phyloP scores from a whole-genome alignment of 1,284 basidiomycete genomes.

The Tilletia caries region DNA sequence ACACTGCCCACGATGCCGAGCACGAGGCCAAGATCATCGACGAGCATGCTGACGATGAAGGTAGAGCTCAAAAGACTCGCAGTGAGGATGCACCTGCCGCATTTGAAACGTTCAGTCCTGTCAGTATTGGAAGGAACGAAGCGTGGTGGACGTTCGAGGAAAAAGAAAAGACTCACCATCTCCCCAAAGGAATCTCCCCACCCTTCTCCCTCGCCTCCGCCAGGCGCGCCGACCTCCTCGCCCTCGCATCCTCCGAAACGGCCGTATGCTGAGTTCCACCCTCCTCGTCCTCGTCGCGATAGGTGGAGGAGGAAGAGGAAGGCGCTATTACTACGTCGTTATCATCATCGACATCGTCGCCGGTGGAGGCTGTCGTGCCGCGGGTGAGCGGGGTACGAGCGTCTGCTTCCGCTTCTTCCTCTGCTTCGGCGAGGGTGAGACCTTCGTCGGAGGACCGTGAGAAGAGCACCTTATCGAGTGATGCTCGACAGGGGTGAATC shows the following conservation, averaged over 20 bases:
- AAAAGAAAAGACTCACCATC: slow-evolving; percentile 11
- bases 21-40: slow-evolving; percentile 50
- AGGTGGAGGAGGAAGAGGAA: not conserved
- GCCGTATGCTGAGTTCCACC: too few species aligned
- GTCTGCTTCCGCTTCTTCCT: slow-evolving; percentile 7
- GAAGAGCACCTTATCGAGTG: slow-evolving; percentile 79
- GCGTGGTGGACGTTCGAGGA: not conserved
- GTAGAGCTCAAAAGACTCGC: slow-evolving; percentile 38
- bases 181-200: slow-evolving; percentile 20
- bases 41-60: slow-evolving; percentile 39
- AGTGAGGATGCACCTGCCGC: slow-evolving; percentile 37
- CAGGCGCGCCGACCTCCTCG: not conserved
- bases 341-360: slow-evolving; percentile 38
- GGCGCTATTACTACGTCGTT: too few species aligned
- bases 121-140: not conserved
- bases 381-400: not conserved
- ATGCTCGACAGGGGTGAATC: slow-evolving; percentile 80
- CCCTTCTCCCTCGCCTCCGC: not conserved
- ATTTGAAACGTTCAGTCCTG: not conserved
- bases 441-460: slow-evolving; percentile 20
- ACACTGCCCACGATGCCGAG: slow-evolving; percentile 90
- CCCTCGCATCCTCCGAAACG: not conserved
- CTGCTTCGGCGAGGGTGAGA: slow-evolving; percentile 16
- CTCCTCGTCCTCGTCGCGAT: not conserved
- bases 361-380: too few species aligned